Conservation (phyloP, 2,329 filamentous ascomycete genomes). For the Venturia effusa region DNA sequence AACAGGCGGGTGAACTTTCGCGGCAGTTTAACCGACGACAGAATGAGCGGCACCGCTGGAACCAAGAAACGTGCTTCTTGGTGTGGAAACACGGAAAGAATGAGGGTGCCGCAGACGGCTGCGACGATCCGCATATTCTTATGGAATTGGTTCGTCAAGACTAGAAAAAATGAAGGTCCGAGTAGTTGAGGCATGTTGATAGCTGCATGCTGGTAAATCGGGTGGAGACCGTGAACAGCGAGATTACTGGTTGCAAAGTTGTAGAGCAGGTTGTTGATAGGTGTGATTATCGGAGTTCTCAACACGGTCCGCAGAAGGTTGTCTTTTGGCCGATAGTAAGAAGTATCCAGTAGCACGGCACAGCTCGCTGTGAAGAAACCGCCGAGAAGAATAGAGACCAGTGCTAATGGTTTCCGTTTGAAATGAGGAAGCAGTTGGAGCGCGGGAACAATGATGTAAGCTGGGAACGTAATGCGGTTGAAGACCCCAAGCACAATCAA, state of each 20-base stretch:
- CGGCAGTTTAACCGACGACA: constrained; percentile 62
- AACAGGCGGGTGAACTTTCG: constrained; percentile 39
- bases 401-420: constrained; percentile 51
- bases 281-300: constrained; percentile 40
- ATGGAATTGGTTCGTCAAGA: constrained; percentile 35
- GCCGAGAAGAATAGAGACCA: constrained; percentile 54
- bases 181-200: constrained; percentile 43
- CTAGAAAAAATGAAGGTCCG: constrained; percentile 38
- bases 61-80: constrained; percentile 72
- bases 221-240: constrained; percentile 42
- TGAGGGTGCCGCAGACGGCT: constrained; percentile 59
- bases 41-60: constrained; percentile 63
- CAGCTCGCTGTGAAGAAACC: constrained; percentile 57
- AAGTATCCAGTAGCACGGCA: constrained; percentile 73
- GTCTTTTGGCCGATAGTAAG: constrained; percentile 58
- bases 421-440: constrained; percentile 80
- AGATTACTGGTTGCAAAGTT: constrained; percentile 39
- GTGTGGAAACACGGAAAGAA: constrained; percentile 65
- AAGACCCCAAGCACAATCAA: constrained; percentile 80
- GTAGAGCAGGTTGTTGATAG: constrained; percentile 42
- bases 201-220: constrained; percentile 40
- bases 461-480: constrained; percentile 95
- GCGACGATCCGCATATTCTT: constrained; percentile 20
- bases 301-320: constrained; percentile 56
- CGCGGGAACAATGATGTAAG: constrained; percentile 77